Evolutionary conservation across 2,329 filamentous ascomycete genomes (phyloP).

Genomic region (Venturia aucupariae): DNA sequence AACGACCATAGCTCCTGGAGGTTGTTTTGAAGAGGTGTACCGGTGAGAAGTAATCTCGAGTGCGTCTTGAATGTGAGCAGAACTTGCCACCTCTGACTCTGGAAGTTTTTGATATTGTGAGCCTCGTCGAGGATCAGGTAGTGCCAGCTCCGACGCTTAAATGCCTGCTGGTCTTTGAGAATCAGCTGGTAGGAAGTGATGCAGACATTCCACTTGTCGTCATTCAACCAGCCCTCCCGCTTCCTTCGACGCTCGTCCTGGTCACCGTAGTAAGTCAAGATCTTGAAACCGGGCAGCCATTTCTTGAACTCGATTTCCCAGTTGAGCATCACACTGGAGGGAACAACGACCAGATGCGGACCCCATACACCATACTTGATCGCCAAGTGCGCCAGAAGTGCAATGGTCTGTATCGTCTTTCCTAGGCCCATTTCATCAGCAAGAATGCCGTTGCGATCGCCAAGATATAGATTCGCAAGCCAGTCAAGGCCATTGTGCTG

Average conservation of each 20-base stretch:
- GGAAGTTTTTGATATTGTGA: slow-evolving; percentile 99
- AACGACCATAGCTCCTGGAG: slow-evolving; percentile 95
- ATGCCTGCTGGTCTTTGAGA: slow-evolving; percentile 84
- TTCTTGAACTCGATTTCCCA: slow-evolving; percentile 99
- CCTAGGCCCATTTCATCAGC: slow-evolving; percentile 98
- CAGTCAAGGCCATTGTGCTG: slow-evolving; percentile 96
- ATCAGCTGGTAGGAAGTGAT: slow-evolving; percentile 98
- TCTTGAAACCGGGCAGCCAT: slow-evolving; percentile 96
- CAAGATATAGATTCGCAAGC: slow-evolving; percentile 86
- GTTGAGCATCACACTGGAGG: slow-evolving; percentile 96
- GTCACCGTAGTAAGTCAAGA: slow-evolving; percentile 91
- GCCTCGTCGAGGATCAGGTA: slow-evolving; percentile 98
- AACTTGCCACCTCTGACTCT: slow-evolving; percentile 93
- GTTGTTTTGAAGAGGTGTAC: slow-evolving; percentile 94
- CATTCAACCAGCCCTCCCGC: slow-evolving; percentile 84
- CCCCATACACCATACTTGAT: slow-evolving; percentile 90
- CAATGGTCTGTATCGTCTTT: slow-evolving; percentile 97
- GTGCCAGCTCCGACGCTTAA: slow-evolving; percentile 88
- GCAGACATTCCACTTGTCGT: slow-evolving; percentile 92
- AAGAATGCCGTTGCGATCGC: slow-evolving; percentile 89
- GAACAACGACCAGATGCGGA: slow-evolving; percentile 89
- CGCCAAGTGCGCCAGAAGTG: slow-evolving; percentile 83
- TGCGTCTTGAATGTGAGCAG: slow-evolving; percentile 88
- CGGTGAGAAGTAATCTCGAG: slow-evolving; percentile 77
- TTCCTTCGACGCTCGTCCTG: slow-evolving; percentile 88